Evolutionary conservation across 108 stramenopile species (phyloP), one percentile per base, ranked within the genome.

Genomic region (Cafeteria roenbergensis): DNA sequence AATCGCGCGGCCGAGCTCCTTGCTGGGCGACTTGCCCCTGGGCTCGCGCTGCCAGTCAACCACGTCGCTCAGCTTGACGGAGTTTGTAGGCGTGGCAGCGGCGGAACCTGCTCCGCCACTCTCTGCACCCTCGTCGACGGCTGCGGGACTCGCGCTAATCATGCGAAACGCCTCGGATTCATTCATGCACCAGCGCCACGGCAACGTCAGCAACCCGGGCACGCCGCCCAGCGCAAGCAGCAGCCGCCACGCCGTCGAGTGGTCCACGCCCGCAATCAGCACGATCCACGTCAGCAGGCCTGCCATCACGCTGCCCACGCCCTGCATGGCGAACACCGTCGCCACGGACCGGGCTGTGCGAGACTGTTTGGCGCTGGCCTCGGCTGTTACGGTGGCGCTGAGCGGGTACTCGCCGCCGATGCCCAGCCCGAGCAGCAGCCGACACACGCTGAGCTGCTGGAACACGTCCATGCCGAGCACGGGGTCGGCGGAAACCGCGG

Each of bases 381-480:
- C 66, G 25, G 67, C 25, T 6, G 82, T 71, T 9, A 75, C 70
- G 57, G 75, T 70, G n/a, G 82, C 75, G 9, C 73, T 64, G 17
- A 83, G 69, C 0, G 82, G 82, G 62, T 83, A 83, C 60, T 79
- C 82, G 32, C 82, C 82, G 33, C 82, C 82, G 0, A 79, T 74
- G 4, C 82, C 82, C 24, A 75, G 31, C 37, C 80, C 80, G 22
- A 68, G 36, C 28, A 68, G 28, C n/a, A n/a, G n/a, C n/a, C n/a
- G n/a, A n/a, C n/a, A n/a, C n/a, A 29, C 54, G 28, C 24, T 24
- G 8, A 68, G 22, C n/a, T 35, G 31, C 24, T 25, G 58, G 28
- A 29, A 9, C 32, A 37, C 29, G 58, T 58, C 67, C 26, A 60
- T 1, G 50, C 36, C 57, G 28, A 55, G 54, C 3, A 55, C 8